Base-by-base conservation (phyloP, 2,329 filamentous ascomycete species). In the Phoma sp. region DNA sequence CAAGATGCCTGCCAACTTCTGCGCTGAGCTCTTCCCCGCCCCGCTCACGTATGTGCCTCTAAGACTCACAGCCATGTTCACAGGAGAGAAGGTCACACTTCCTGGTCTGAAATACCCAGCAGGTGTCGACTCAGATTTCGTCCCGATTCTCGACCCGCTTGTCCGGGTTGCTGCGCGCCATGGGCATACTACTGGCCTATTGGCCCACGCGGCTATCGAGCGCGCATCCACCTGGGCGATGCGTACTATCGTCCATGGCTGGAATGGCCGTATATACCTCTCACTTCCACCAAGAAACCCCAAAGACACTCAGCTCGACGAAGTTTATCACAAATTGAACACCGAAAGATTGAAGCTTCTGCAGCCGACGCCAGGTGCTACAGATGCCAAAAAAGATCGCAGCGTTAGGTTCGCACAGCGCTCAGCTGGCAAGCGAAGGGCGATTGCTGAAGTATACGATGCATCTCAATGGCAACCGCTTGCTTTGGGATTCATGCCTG, bases 191-290 rank as follows among this genome's bases (percentile, higher is more conserved):
- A 42, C 57, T 6, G 61, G 62, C 2, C 32, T 63, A 0, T 57
- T 74, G 0, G 46, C 57, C 9, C 57, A 59, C 7, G 68, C 70
- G 1, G 32, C 40, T 0, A 62, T 72, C 25, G 70, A 73, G 39
- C 55, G 51, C 11, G 71, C 61, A 7, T 10, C 42, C 2, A 30
- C 61, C 1, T 74, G 71, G 71, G 60, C 61, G 2, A n/a, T 39
- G 2, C 65, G 69, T 10, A 73, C 71, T 0, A 45, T 53, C 3
- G 51, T 73, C 0, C 68, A 72, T 36, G 60, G 59, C 22, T 68
- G 62, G 57, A 70, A 67, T 30, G 70, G 62, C 0, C 42, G 54
- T 0, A 66, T 74, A 51, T 72, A 64, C 39, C 67, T 74, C 22
- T n/a, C 61, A 1, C 59, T 68, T 2, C 59, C 35, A 47, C 0